Evolutionary conservation across 495 filamentous ascomycete genomes (phyloP), one percentile per base, ranked within the genome.

Genomic region (Hyaloscypha hepaticicola): DNA sequence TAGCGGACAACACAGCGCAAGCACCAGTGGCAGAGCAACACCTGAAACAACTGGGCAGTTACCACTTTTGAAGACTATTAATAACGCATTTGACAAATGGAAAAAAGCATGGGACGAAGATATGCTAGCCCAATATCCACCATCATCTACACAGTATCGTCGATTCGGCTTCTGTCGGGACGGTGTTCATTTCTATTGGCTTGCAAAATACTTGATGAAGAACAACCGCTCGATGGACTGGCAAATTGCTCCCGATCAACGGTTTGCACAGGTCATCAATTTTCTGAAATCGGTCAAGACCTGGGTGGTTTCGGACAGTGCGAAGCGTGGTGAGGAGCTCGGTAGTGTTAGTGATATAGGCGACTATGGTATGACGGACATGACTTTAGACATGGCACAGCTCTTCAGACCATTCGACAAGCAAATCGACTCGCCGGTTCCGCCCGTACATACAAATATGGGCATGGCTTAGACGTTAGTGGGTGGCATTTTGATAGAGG

Each of bases 361-460:
- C 69, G 76, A 78, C 28, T 89, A 86, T 66, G 85, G 83, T 2
- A 73, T 84, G 25, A 77, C 78, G 58, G 80, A 88, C 69, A 73
- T 88, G 69, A 87, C 84, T 16, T 76, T 88, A 62, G 83, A 89
- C 70, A 89, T 89, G 85, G 84, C 85, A 61, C 78, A 85, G 59
- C 78, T 89, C 16, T 90, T 89, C 69, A 77, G 74, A 68, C 82
- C 82, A 45, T 74, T 85, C 45, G 72, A 74, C 58, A 64, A 69
- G 48, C 72, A 72, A 28, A 53, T 55, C 25, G 69, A 73, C 58
- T 72, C 68, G 27, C 65, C 70, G 19, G 66, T 68, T 31, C 51
- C 49, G 22, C 65, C 65, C 53, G 69, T 70, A 63, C 65, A 70
- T 60, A 68, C 65, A 59, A 66, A 60, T 29, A 62, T 68, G 48